Base-by-base conservation (phyloP, 1,139 yeast species). In the Eremothecium cymbalariae region DNA sequence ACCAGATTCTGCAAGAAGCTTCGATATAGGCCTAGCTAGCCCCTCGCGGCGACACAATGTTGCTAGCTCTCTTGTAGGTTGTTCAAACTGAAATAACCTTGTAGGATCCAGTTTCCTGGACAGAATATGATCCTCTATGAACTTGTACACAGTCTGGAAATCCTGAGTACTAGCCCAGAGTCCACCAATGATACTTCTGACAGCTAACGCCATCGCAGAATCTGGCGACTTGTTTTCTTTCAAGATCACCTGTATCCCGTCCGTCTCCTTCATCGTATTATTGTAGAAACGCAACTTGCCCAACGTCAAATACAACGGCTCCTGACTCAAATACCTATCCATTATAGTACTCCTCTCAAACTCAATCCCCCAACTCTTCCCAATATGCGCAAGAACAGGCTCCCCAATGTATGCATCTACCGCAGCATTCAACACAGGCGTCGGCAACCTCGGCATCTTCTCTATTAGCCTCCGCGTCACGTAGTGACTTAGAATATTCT, bases 1-100 rank as follows among this genome's bases (percentile, higher is more conserved):
- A 57, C 99, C 99, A 18, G 95, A 81, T 62, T 90, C 99, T 19
- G 95, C 90, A 41, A 90, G 65, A 41, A 93, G 70, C 56, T 94
- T 77, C 25, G 88, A 77, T 5, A 82, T 69, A 16, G 96, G 96
- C 20, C 74, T 71, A 36, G 72, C 71, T 45, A 88, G 66, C n/a
- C 74, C 73, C 53, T 88, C 82, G 46, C 90, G 76, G 42, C 76
- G 78, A 53, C 95, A 78, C 35, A 93, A 65, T 42, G 77, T 72
- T 2, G 86, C 73, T 43, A 90, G 68, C 56, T 88, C 94, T 56
- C 93, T 72, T 14, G 93, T 81, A 31, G 98, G 96, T 54, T 81
- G 80, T 47, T 72, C 75, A 60, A 90, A 85, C 49, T 74, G 74
- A 61, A 90, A 80, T 73, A 88, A 70, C 38, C 74, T 64, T 25